Base-by-base conservation (phyloP, 768 basidiomycete genomes). In the Russula dissimulans region DNA sequence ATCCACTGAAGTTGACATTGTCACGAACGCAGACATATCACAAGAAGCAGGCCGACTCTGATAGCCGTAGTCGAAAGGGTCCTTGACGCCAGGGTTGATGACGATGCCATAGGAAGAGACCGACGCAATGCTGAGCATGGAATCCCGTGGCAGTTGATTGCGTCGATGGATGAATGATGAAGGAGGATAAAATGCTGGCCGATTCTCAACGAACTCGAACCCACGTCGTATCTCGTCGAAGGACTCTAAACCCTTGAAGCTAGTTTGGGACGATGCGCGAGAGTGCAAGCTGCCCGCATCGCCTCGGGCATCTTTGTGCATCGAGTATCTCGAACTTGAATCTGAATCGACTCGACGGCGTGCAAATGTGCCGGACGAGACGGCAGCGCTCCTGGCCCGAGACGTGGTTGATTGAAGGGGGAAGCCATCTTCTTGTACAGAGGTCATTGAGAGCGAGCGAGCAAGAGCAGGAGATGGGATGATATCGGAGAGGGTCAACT, bases 211-310 rank as follows among this genome's bases (percentile, higher is more conserved):
- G 69, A 87, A 90, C 68, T 91, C 89, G 62, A 90, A 91, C 1
- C 84, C 87, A 52, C 87, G 79, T 34, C 88, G 75, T n/a, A 90
- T 80, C 67, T 89, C 89, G 18, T 85, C 84, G 64, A 89, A 91
- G 0, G 86, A 85, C 48, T 85, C 83, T 15, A 90, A 77, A 0
- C 89, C 88, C 4, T 73, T 76, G 65, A 91, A 91, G 69, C 87
- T 89, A 53, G 80, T 68, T 3, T 72, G 80, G 0, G 87, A 89
- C 3, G 69, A 62, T 18, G 68, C 68, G 34, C 76, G 72, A 1
- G 73, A 69, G 45, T 77, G 77, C 10, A 60, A 63, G 29, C 55
- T 67, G 46, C 45, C 63, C 14, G 51, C 22, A 10, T 66, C 57
- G 17, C 22, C 46, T 75, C 62, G 63, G 4, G 56, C 45, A 2